Conservation (phyloP, 202 grass and related monocot genomes). For the Schoenoplectus tabernaemontani region DNA sequence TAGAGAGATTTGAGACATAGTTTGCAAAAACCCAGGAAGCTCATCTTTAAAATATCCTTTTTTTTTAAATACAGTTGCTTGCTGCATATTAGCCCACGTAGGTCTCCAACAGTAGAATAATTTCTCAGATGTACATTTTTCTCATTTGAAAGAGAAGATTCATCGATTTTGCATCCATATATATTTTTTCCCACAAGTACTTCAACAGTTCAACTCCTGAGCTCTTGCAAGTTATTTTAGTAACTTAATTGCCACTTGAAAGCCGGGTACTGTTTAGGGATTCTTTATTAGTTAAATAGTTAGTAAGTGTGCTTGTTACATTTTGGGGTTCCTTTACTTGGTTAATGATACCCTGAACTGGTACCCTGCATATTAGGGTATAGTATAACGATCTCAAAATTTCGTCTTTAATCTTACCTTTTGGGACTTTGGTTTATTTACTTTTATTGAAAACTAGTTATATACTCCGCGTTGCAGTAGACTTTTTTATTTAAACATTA, state of each 20-base stretch:
- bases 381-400: background rate
- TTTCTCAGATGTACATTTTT: background rate
- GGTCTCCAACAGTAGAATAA: background rate
- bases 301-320: no score
- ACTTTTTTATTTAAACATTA: no score
- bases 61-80: slow-evolving; percentile 6
- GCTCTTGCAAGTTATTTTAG: background rate
- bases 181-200: no score
- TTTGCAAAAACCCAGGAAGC: slow-evolving; percentile 11
- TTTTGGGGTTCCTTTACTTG: no score
- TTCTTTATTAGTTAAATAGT: no score
- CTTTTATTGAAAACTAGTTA: no score
- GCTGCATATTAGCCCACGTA: slow-evolving; percentile 10
- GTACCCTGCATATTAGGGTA: background rate
- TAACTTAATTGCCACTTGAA: background rate
- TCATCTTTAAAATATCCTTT: background rate
- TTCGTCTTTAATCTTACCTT: background rate
- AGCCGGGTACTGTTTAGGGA: background rate
- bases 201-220: no score
- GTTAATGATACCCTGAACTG: background rate
- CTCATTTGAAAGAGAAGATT: background rate
- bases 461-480: no score
- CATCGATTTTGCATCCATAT: no score
- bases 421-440: background rate
- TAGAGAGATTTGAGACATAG: background rate